These are phyloP conservation scores for Erythrophleum fordii DNA, from an alignment of 306 rosid species.

Conservation along the genomic window DNA sequence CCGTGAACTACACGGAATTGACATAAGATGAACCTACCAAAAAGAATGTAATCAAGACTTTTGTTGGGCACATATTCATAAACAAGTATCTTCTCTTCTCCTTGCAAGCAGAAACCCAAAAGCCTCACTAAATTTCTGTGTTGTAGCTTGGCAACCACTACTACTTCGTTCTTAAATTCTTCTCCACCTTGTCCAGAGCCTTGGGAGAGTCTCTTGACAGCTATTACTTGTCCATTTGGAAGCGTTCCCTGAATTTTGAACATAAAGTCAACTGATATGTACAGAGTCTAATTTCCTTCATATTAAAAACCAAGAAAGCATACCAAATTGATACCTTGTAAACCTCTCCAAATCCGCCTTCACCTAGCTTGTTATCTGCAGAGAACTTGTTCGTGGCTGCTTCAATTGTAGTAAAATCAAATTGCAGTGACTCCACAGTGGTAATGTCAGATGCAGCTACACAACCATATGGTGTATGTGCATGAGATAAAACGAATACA, in stretches of 20 bases:
- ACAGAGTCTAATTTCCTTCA: neutral
- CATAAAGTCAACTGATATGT: neutral
- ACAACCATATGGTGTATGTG: neutral
- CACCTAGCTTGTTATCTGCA: conserved; percentile 48
- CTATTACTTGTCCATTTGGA: conserved; percentile 45
- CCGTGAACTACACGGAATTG: neutral
- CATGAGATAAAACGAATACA: neutral
- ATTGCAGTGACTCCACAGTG: conserved; percentile 47
- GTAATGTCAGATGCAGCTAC: conserved; percentile 39
- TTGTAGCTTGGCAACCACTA: conserved; percentile 55
- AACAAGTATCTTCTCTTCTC: conserved; percentile 58
- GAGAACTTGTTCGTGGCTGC: conserved; percentile 58
- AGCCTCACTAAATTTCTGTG: conserved; percentile 60
- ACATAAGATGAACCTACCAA: conserved; percentile 36
- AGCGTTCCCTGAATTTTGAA: conserved; percentile 49
- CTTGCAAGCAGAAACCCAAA: conserved; percentile 61
- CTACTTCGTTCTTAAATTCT: conserved; percentile 64
- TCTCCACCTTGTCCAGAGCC: conserved; percentile 51
- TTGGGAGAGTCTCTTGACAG: conserved; percentile 62
- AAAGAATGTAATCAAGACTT: conserved; percentile 53
- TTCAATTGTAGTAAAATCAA: conserved; percentile 44
- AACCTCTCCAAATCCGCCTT: conserved; percentile 64
- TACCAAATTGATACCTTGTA: conserved; percentile 47
- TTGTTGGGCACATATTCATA: conserved; percentile 57
- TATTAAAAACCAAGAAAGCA: neutral